Evolutionary conservation across 257 asterid genomes (phyloP).

Genomic region (Solanum corneliomulleri): DNA sequence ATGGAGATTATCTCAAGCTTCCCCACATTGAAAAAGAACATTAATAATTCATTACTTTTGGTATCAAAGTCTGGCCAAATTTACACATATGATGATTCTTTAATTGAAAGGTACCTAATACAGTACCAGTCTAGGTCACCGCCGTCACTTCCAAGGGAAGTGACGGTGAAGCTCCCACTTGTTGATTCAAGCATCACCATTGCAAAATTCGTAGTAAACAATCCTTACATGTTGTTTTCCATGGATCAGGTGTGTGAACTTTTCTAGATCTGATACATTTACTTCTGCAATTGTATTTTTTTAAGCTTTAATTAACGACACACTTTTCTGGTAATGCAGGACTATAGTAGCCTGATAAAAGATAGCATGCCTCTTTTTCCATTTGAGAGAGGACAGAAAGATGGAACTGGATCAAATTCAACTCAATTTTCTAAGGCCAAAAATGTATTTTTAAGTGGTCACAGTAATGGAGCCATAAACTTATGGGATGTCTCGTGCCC

Average conservation of each 20-base stretch:
- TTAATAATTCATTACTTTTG: conserved; percentile 40
- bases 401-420: conserved; percentile 45
- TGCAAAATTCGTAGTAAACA: conserved; percentile 40
- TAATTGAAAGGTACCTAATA: conserved; percentile 59
- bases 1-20: conserved; percentile 56
- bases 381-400: conserved; percentile 43
- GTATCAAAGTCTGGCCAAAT: conserved; percentile 66
- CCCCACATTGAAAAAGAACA: conserved; percentile 38
- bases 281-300: background rate
- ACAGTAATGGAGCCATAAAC: conserved; percentile 62
- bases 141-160: conserved; percentile 74
- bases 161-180: conserved; percentile 54
- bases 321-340: conserved; percentile 27
- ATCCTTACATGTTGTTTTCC: conserved; percentile 36
- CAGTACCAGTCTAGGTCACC: conserved; percentile 66
- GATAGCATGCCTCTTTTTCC: conserved; percentile 57
- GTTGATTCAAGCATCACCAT: conserved; percentile 72
- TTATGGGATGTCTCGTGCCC: conserved; percentile 93
- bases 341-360: conserved; percentile 31
- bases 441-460: conserved; percentile 75
- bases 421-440: conserved; percentile 49
- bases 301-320: background rate
- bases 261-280: background rate
- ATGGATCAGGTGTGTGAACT: conserved; percentile 40
- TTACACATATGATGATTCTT: conserved; percentile 50